phyloP scores from a whole-genome alignment of 441 rosid genomes.

The Adansonia rubrostipa region DNA sequence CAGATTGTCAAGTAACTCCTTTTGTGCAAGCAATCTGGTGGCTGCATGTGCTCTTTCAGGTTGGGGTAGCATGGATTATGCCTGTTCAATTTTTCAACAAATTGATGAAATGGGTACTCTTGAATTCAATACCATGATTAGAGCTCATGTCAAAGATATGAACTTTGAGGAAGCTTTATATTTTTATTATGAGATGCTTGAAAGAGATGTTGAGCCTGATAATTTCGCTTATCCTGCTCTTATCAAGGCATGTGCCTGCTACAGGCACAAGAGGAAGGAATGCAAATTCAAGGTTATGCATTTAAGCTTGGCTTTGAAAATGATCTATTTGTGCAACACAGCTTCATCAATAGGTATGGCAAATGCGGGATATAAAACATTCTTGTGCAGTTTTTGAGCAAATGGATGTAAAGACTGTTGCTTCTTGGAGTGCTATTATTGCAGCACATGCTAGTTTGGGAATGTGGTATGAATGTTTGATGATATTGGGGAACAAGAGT shows the following conservation, averaged over 20 bases:
- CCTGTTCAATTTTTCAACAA: conserved; percentile 56
- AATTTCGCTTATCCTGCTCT: conserved; percentile 51
- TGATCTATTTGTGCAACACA: conserved; percentile 45
- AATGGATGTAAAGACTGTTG: conserved; percentile 46
- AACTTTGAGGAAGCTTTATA: conserved; percentile 49
- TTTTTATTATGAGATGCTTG: conserved; percentile 60
- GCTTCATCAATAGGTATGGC: conserved; percentile 49
- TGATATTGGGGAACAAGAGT: conserved; percentile 40
- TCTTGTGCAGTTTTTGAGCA: conserved; percentile 42
- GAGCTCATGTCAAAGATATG: conserved; percentile 51
- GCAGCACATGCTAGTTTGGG: conserved; percentile 52
- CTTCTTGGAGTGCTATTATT: conserved; percentile 71
- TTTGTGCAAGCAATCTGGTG: conserved; percentile 57
- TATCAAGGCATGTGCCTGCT: conserved; percentile 35
- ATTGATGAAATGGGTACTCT: conserved; percentile 62
- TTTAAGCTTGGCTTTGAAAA: conserved; percentile 38
- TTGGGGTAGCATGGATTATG: conserved; percentile 75
- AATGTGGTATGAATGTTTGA: conserved; percentile 30
- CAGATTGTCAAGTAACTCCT: conserved; percentile 63
- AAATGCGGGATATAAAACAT: conserved; percentile 40
- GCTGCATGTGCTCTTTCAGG: conserved; percentile 61
- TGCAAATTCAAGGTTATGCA: conserved; percentile 47
- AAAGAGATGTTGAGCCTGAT: conserved; percentile 59
- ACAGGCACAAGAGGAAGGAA: conserved; percentile 47
- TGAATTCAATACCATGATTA: conserved; percentile 58